phyloP scores from a whole-genome alignment of 2,329 filamentous ascomycete genomes.

The Arachnomyces sp. region DNA sequence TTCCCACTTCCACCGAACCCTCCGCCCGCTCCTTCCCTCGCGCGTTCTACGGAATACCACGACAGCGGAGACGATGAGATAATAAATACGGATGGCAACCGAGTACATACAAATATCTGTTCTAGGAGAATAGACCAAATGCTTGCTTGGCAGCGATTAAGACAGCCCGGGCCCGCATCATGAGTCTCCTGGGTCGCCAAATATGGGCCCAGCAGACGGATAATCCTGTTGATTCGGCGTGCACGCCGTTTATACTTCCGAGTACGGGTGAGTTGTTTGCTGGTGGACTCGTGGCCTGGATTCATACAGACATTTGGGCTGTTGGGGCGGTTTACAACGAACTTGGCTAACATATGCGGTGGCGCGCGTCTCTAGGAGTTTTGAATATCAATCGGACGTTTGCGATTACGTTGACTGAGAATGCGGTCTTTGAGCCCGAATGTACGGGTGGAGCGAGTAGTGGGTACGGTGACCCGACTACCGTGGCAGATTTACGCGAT shows the following conservation, averaged over 20 bases:
- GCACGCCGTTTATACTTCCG: slow-evolving; percentile 55
- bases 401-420: slow-evolving; percentile 37
- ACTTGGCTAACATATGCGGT: not conserved
- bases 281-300: slow-evolving; percentile 2
- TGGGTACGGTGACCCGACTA: slow-evolving; percentile 30
- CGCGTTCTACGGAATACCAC: too few relatives aligned
- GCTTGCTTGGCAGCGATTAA: slow-evolving; percentile 10
- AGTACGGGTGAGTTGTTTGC: slow-evolving; percentile 40
- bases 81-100: too few relatives aligned
- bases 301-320: slow-evolving; percentile 27
- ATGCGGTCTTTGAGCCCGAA: slow-evolving; percentile 42
- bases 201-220: slow-evolving; percentile 33
- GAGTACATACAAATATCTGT: not conserved
- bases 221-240: slow-evolving; percentile 39
- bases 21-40: too few relatives aligned
- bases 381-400: slow-evolving; percentile 35
- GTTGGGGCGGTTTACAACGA: not conserved
- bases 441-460: slow-evolving; percentile 35
- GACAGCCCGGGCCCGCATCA: slow-evolving; percentile 19
- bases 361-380: slow-evolving; percentile 21
- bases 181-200: slow-evolving; percentile 29
- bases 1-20: too few relatives aligned
- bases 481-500: slow-evolving; percentile 62
- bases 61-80: too few relatives aligned
- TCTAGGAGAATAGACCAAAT: slow-evolving; percentile 4